These are phyloP conservation scores for Daldinia sp. DNA, from an alignment of 2,329 filamentous ascomycete species.

Conservation along the genomic window DNA sequence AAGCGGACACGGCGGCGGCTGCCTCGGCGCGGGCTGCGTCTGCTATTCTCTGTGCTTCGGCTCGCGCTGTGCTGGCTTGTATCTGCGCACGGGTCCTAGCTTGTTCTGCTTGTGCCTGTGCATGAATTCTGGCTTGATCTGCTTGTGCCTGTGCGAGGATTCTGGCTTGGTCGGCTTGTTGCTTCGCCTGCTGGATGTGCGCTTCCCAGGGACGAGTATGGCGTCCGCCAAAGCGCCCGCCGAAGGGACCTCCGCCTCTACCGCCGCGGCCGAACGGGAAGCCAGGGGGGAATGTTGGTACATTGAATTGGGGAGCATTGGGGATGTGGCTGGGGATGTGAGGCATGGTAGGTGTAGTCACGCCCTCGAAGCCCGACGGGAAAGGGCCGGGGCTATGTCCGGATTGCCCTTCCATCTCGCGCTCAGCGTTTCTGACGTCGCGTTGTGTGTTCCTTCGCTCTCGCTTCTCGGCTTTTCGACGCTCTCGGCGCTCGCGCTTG, in stretches of 20 bases:
- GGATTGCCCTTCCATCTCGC: background rate
- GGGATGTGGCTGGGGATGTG: background rate
- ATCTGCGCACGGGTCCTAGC: constrained; percentile 3
- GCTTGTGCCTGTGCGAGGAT: background rate
- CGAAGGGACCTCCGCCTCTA: constrained; percentile 8
- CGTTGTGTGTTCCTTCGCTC: constrained; percentile 42
- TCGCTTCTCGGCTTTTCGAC: constrained; percentile 37
- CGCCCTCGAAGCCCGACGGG: background rate
- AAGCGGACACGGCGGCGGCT: background rate
- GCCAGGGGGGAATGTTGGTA: background rate
- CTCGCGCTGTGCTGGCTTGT: constrained; percentile 1
- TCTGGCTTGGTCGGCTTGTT: constrained; percentile 3
- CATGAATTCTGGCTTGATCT: background rate
- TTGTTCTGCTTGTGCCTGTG: background rate
- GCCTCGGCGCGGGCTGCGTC: background rate
- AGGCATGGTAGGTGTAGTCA: background rate
- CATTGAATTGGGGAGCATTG: background rate
- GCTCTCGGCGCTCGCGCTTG: constrained; percentile 45
- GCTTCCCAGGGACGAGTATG: constrained; percentile 17
- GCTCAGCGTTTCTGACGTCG: constrained; percentile 11
- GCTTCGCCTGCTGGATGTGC: constrained; percentile 10
- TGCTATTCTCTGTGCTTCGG: background rate
- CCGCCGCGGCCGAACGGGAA: background rate
- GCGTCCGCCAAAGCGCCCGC: background rate
- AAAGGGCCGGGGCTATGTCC: background rate